Percentiles rank a stretch among this genome's conserved stretches.
phyloP scores from a whole-genome alignment of 345 rosid genomes.

The Hypericum perforatum region DNA sequence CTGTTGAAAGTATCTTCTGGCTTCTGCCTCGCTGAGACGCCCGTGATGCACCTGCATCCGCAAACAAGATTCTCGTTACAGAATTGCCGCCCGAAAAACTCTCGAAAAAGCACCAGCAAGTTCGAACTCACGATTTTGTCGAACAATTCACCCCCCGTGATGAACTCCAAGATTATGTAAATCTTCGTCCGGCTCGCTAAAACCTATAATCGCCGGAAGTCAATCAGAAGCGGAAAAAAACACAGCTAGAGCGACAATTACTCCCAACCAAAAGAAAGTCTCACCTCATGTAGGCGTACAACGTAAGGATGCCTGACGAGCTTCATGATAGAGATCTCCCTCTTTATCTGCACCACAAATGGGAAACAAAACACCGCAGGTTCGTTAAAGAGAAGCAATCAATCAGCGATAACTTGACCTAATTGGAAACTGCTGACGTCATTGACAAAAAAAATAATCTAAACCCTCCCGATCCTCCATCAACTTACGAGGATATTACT shows the following conservation, averaged over 20 bases:
- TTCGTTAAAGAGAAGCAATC: too few species aligned
- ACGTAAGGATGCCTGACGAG: conserved; percentile 93
- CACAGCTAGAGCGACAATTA: too few species aligned
- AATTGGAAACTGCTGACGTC: too few species aligned
- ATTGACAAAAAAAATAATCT: too few species aligned
- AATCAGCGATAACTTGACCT: too few species aligned
- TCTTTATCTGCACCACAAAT: conserved; percentile 54
- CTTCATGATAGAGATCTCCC: conserved; percentile 97
- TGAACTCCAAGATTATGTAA: conserved; percentile 88
- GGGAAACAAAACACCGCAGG: too few species aligned
- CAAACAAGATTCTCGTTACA: conserved; percentile 3
- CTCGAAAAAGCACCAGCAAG: not conserved
- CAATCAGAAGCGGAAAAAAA: conserved; percentile 8
- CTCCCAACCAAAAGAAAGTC: too few species aligned
- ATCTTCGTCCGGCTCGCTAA: conserved; percentile 88
- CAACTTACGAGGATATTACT: too few species aligned
- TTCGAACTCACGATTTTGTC: conserved; percentile 79
- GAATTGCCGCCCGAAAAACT: not conserved
- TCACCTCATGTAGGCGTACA: conserved; percentile 80
- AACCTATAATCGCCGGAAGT: conserved; percentile 32
- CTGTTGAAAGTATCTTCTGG: conserved; percentile 83
- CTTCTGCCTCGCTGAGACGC: conserved; percentile 81
- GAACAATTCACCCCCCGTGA: conserved; percentile 94
- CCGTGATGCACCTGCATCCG: conserved; percentile 61
- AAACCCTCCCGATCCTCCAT: too few species aligned